A percentile compares a stretch with the other conserved stretches of the same genome.
Evolutionary conservation across 2,329 filamentous ascomycete species (phyloP).

Genomic region (Penicillium sclerotiorum): DNA sequence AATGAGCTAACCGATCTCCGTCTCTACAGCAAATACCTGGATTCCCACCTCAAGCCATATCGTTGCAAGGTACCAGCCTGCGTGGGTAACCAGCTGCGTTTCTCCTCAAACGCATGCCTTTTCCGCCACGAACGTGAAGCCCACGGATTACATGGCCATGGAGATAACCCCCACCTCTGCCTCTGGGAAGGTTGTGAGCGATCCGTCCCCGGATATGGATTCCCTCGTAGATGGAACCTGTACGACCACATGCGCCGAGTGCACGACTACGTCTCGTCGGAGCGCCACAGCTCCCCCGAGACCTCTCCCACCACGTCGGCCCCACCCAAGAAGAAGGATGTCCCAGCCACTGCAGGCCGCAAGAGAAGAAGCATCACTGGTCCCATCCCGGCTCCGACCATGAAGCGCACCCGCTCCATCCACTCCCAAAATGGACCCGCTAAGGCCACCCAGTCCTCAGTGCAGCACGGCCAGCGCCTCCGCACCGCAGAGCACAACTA

Average conservation of each 20-base stretch:
- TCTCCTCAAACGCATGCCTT: conserved; percentile 93
- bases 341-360: conserved; percentile 30
- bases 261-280: conserved; percentile 62
- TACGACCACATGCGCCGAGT: conserved; percentile 97
- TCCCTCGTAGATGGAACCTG: conserved; percentile 93
- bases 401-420: conserved; percentile 47
- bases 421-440: conserved; percentile 38
- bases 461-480: conserved; percentile 43
- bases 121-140: conserved; percentile 94
- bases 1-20: conserved; percentile 25
- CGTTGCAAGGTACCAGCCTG: conserved; percentile 86
- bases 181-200: conserved; percentile 86
- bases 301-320: conserved; percentile 34
- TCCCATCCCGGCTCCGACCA: conserved; percentile 39
- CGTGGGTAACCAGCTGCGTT: conserved; percentile 82
- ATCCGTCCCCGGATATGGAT: conserved; percentile 78
- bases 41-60: conserved; percentile 96
- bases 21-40: conserved; percentile 80
- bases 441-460: conserved; percentile 38
- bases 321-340: conserved; percentile 44
- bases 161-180: conserved; percentile 89
- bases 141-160: conserved; percentile 92
- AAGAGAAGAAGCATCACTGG: conserved; percentile 43
- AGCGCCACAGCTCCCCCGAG: conserved; percentile 47
- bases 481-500: conserved; percentile 47